Percentiles rank a stretch among this genome's conserved stretches.
These are phyloP conservation scores for Cutaneotrichosporon mucoides DNA, from an alignment of 1,284 basidiomycete species.

Conservation along the genomic window DNA sequence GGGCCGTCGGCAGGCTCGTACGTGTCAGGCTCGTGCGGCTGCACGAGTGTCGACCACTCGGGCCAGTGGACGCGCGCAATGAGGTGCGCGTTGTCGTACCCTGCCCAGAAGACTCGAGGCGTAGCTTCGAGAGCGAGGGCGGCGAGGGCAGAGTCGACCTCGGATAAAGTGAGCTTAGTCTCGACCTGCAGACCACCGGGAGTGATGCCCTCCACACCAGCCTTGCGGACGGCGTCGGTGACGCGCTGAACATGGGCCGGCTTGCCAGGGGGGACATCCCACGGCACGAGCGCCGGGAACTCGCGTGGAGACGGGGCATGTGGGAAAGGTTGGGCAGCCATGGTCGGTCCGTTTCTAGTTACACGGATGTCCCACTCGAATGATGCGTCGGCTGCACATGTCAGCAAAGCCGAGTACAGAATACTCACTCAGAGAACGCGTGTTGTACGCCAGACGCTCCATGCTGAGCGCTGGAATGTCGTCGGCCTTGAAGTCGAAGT, in stretches of 20 bases:
- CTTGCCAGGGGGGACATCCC: not conserved
- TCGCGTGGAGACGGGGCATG: conserved; percentile 2
- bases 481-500: conserved; percentile 30
- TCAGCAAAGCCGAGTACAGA: not conserved
- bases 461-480: conserved; percentile 25
- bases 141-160: conserved; percentile 19
- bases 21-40: not conserved
- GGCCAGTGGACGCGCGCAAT: conserved; percentile 31
- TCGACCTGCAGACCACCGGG: conserved; percentile 11
- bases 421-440: conserved; percentile 35
- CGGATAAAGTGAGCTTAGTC: conserved; percentile 5
- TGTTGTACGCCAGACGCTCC: conserved; percentile 33
- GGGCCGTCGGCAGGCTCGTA: not conserved
- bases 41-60: not conserved
- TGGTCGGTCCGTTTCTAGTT: not conserved
- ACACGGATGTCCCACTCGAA: conserved; percentile 37
- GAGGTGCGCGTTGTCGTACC: conserved; percentile 58
- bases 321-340: not conserved
- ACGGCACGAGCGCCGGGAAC: conserved; percentile 4
- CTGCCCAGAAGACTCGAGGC: conserved; percentile 64
- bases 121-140: conserved; percentile 16
- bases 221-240: conserved; percentile 15
- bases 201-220: conserved; percentile 25
- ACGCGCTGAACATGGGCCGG: conserved; percentile 2
- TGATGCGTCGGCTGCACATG: conserved; percentile 31